Percentiles rank a stretch among this genome's conserved stretches.
Evolutionary conservation across 495 filamentous ascomycete species (phyloP).

Genomic region (Neurospora intermedia): DNA sequence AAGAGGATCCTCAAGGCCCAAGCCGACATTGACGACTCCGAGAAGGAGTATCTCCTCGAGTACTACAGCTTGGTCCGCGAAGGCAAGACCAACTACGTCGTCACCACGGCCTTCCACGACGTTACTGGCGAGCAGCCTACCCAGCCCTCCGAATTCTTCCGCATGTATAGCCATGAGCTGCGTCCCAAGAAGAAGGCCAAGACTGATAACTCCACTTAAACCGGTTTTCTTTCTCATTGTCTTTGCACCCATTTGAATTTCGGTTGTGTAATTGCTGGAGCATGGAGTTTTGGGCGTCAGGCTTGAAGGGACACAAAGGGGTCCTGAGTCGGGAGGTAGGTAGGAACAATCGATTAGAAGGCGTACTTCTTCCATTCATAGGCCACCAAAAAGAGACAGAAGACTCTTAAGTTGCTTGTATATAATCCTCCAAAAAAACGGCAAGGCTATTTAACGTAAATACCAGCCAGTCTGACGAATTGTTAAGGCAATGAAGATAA

Average conservation of each 20-base stretch:
- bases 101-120: conserved; percentile 44
- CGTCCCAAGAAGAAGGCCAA: conserved; percentile 33
- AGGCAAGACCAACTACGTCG: conserved; percentile 51
- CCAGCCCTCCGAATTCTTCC: conserved; percentile 43
- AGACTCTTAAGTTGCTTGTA: no score
- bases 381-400: no score
- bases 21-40: conserved; percentile 33
- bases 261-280: background rate
- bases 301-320: background rate
- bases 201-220: background rate
- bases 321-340: no score
- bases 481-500: no score
- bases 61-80: conserved; percentile 49
- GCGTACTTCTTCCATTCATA: no score
- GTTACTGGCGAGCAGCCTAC: conserved; percentile 41
- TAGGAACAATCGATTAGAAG: no score
- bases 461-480: no score
- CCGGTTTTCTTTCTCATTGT: background rate
- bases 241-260: background rate
- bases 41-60: conserved; percentile 45
- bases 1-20: conserved; percentile 34
- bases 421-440: no score
- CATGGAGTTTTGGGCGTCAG: background rate
- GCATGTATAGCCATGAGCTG: conserved; percentile 35
- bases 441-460: no score